Evolutionary conservation across 2,329 filamentous ascomycete species (phyloP), one percentile per base, ranked within the genome.

Genomic region (Trichoderma citrinoviride): DNA sequence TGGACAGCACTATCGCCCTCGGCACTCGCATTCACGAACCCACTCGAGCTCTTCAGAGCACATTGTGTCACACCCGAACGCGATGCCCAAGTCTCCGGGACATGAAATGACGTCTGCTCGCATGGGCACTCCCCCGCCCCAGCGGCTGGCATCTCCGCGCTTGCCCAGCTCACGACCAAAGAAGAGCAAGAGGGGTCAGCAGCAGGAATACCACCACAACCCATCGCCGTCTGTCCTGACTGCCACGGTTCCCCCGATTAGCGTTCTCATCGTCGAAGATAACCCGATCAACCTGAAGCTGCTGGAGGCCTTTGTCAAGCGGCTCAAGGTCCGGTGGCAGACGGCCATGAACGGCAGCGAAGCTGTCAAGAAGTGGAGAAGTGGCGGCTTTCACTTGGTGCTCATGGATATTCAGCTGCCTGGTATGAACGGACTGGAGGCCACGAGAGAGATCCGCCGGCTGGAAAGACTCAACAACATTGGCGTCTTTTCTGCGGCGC

Each of bases 401-500:
- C 81, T 99, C 62, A 99, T 99, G 95, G 95, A 99, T 75, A 98
- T 99, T 70, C 95, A 98, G 75, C 83, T 99, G 65, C 95, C 95
- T 5, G 89, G 97, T 72, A 97, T 99, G 93, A 96, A 90, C 70
- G 95, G 95, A 0, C 81, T 99, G 33, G 92, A 97, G 67, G 95
- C 95, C 17, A 98, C 95, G 0, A 92, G 94, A 70, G 95, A 98
- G 79, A 99, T 99, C 63, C 85, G 95, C 60, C 83, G 95, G 61
- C 80, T 98, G 44, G 95, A 99, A 78, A 85, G 92, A 57, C 85
- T 96, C 68, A 98, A 98, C 75, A 90, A 89, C 6, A 97, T 98
- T 68, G 94, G 94, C 62, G 93, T 97, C 19, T 97, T 97, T 76
- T 87, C 88, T 5, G 89, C 88, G 15, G 44, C 83, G 7, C 84